A percentile compares a stretch with the other conserved stretches of the same genome.
Evolutionary conservation across 768 basidiomycete genomes (phyloP).

Genomic region (Tephrocybe sp.): DNA sequence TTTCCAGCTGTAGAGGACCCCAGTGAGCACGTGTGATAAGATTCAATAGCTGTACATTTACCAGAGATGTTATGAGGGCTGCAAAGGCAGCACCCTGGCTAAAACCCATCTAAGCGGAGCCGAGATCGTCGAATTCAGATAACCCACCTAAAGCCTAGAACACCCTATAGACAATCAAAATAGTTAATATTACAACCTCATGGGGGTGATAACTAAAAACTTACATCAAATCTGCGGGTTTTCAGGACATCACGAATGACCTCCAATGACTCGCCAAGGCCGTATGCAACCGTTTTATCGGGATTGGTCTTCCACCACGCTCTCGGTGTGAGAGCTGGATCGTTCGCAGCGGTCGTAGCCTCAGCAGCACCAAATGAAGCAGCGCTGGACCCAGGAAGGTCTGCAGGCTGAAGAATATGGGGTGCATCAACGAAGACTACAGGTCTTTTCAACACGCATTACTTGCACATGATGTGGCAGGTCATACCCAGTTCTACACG

Average conservation of each 20-base stretch:
- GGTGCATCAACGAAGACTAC: constrained; percentile 77
- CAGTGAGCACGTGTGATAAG: not conserved
- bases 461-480: not conserved
- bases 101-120: not conserved
- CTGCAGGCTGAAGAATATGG: constrained; percentile 61
- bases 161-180: constrained; percentile 45
- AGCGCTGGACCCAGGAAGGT: constrained; percentile 35
- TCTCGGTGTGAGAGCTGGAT: constrained; percentile 55
- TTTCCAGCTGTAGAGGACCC: constrained; percentile 30
- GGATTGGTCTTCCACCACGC: constrained; percentile 69
- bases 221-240: constrained; percentile 63
- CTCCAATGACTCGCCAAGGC: constrained; percentile 57
- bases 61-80: constrained; percentile 65
- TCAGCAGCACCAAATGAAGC: constrained; percentile 33
- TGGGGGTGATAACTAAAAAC: constrained; percentile 20
- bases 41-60: constrained; percentile 29
- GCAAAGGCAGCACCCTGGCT: constrained; percentile 83
- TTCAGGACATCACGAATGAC: constrained; percentile 54
- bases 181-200: constrained; percentile 8
- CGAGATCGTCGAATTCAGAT: not conserved
- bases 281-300: constrained; percentile 47
- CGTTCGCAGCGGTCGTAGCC: constrained; percentile 33
- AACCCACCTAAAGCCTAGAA: constrained; percentile 74
- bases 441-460: not conserved
- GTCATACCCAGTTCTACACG: constrained; percentile 60